Evolutionary conservation across 371 early-diverging fungal genomes (phyloP), one percentile per base, ranked within the genome.

Genomic region (Polyrhizophydium stewartii): DNA sequence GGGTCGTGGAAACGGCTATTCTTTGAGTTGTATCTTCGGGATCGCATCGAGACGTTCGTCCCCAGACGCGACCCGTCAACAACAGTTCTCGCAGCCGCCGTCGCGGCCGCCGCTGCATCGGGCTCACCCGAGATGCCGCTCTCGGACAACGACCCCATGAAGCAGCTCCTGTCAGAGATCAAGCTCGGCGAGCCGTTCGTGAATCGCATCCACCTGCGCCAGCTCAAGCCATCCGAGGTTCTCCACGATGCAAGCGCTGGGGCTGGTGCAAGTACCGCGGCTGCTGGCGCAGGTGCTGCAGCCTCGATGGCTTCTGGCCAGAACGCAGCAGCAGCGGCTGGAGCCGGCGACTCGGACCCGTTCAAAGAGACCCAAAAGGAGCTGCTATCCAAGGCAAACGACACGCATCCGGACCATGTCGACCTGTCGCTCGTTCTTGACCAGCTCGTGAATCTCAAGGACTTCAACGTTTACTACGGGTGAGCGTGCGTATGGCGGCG

Each of bases 1-100:
- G 68, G 66, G 5, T 68, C 65, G 19, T 79, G 80, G 80, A 77
- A 75, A 49, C 65, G 70, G 6, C 59, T 74, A 24, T 80, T 73
- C 53, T 77, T 77, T 55, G 80, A 80, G 64, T 37, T 64, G 21
- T 66, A 74, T 55, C 40, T 74, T 0, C 69, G 66, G 31, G 50
- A 65, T 10, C 38, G 69, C 13, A 66, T 72, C 33, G 80, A 79
- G 60, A 32, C 55, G 21, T 72, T 68, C 37, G 55, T 56, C 1
- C 79, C 79, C 17, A 64, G 59, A 37, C 62, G 43, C 7, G 62
- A 53, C 46, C 50, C 16, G 53, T n/a, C n/a, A n/a, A n/a, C n/a
- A n/a, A n/a, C n/a, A n/a, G n/a, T n/a, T n/a, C n/a, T n/a, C n/a
- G n/a, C n/a, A n/a, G n/a, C n/a, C n/a, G n/a, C n/a, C n/a, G n/a